These are phyloP conservation scores for Cichorium intybus DNA, from an alignment of 140 eudicot species.

Conservation along the genomic window DNA sequence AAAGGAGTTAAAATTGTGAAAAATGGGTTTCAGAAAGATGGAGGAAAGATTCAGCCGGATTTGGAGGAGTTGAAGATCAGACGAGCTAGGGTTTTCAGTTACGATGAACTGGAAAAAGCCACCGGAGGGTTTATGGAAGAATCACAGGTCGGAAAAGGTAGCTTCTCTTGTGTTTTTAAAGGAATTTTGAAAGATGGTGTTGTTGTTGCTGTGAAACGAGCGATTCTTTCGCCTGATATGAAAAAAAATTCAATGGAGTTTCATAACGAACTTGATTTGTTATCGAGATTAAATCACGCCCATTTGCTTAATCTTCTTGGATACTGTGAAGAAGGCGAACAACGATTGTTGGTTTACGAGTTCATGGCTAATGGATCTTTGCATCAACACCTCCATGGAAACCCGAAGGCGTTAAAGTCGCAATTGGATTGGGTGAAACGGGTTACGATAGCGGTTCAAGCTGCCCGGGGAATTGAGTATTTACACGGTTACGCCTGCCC, in stretches of 20 bases:
- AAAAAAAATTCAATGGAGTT: constrained; percentile 85
- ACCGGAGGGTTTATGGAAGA: constrained; percentile 78
- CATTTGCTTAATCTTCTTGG: constrained; percentile 90
- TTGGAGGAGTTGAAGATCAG: constrained; percentile 72
- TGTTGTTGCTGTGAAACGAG: constrained; percentile 77
- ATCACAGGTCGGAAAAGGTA: constrained; percentile 84
- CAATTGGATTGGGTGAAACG: constrained; percentile 86
- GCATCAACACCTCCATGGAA: constrained; percentile 79
- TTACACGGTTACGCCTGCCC: constrained; percentile 96
- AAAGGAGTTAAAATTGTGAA: constrained; percentile 36
- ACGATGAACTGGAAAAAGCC: constrained; percentile 67
- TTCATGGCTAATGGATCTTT: constrained; percentile 93
- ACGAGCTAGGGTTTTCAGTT: constrained; percentile 71
- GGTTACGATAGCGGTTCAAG: constrained; percentile 90
- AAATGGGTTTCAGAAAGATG: constrained; percentile 41
- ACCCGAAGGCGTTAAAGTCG: constrained; percentile 45
- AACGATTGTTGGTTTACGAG: constrained; percentile 88
- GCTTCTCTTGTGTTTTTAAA: constrained; percentile 87
- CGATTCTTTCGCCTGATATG: constrained; percentile 73
- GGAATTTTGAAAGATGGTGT: constrained; percentile 83
- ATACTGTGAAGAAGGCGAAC: constrained; percentile 92
- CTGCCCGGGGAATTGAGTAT: constrained; percentile 90
- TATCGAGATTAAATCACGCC: constrained; percentile 83
- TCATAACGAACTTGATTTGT: constrained; percentile 78
- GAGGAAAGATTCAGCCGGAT: constrained; percentile 64